These are phyloP conservation scores for Cyphellophora attinorum DNA, from an alignment of 2,329 filamentous ascomycete genomes.

Conservation along the genomic window DNA sequence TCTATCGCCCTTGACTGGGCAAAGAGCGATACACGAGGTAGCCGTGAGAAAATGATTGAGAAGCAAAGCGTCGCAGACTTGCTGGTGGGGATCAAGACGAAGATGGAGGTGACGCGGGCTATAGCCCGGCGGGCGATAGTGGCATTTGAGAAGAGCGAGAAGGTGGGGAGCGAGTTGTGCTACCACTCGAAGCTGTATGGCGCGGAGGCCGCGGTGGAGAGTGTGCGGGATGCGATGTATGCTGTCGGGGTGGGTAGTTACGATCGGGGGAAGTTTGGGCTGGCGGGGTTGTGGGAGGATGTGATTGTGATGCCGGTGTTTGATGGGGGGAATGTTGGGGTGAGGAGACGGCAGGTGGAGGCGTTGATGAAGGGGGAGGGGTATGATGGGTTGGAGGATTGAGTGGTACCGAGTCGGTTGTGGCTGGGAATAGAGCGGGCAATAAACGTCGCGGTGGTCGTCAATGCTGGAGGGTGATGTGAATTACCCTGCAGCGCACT, in stretches of 20 bases:
- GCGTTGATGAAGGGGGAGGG: neutral
- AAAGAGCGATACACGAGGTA: conserved; percentile 36
- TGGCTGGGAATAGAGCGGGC: too few species aligned
- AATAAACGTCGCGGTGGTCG: too few species aligned
- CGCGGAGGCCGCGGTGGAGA: conserved; percentile 40
- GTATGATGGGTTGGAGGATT: conserved; percentile 1
- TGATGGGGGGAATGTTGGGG: conserved; percentile 46
- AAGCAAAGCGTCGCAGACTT: conserved; percentile 44
- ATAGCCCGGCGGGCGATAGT: conserved; percentile 45
- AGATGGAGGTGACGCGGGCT: conserved; percentile 38
- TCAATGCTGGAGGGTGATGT: too few species aligned
- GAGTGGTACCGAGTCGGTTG: too few species aligned
- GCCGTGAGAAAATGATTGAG: conserved; percentile 35
- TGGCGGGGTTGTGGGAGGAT: conserved; percentile 34
- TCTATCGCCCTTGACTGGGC: conserved; percentile 43
- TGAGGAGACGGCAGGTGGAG: conserved; percentile 38
- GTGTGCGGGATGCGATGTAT: conserved; percentile 40
- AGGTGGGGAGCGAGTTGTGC: conserved; percentile 36
- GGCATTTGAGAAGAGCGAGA: conserved; percentile 32
- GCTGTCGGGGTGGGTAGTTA: conserved; percentile 43
- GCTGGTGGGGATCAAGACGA: conserved; percentile 43
- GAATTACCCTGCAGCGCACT: too few species aligned
- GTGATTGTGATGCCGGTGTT: conserved; percentile 41
- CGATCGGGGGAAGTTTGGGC: conserved; percentile 30
- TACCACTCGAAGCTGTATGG: conserved; percentile 44